Evolutionary conservation across 306 rosid genomes (phyloP).

Genomic region (Quercus cerris): DNA sequence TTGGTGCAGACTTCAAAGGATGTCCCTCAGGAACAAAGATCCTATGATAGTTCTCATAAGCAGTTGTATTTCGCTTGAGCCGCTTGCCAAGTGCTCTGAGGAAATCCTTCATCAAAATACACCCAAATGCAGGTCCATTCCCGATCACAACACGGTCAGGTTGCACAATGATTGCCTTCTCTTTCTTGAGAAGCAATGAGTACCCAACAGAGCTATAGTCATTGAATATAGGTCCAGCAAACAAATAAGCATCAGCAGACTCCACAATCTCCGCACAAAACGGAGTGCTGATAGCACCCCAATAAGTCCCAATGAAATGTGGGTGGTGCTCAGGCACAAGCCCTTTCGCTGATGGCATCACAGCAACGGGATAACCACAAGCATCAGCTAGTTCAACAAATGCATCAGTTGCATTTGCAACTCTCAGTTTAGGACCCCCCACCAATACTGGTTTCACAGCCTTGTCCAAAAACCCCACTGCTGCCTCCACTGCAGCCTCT

Average conservation of each 20-base stretch:
- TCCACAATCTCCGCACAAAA: conserved; percentile 65
- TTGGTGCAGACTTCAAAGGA: conserved; percentile 46
- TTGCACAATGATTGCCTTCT: conserved; percentile 53
- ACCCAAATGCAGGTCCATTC: conserved; percentile 59
- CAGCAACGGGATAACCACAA: conserved; percentile 43
- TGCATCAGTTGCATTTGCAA: conserved; percentile 44
- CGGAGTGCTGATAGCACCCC: conserved; percentile 67
- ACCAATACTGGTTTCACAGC: conserved; percentile 72
- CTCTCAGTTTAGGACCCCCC: conserved; percentile 65
- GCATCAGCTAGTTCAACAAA: conserved; percentile 54
- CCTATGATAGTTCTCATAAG: conserved; percentile 51
- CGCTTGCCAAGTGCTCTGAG: conserved; percentile 40
- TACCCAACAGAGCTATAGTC: conserved; percentile 71
- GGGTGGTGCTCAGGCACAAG: conserved; percentile 51
- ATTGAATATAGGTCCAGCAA: conserved; percentile 64
- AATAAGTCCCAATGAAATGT: conserved; percentile 61
- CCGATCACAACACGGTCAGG: conserved; percentile 52
- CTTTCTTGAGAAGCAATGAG: conserved; percentile 63
- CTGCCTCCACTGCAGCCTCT: conserved; percentile 63
- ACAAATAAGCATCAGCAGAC: conserved; percentile 60
- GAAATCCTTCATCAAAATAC: conserved; percentile 63
- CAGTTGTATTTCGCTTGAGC: conserved; percentile 32
- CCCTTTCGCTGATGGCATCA: conserved; percentile 73
- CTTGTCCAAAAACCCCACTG: conserved; percentile 56
- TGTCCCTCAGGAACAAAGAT: conserved; percentile 60